Percentiles rank a stretch among this genome's conserved stretches.
phyloP scores from a whole-genome alignment of 495 filamentous ascomycete species.

The Bryoglossum gracile region DNA sequence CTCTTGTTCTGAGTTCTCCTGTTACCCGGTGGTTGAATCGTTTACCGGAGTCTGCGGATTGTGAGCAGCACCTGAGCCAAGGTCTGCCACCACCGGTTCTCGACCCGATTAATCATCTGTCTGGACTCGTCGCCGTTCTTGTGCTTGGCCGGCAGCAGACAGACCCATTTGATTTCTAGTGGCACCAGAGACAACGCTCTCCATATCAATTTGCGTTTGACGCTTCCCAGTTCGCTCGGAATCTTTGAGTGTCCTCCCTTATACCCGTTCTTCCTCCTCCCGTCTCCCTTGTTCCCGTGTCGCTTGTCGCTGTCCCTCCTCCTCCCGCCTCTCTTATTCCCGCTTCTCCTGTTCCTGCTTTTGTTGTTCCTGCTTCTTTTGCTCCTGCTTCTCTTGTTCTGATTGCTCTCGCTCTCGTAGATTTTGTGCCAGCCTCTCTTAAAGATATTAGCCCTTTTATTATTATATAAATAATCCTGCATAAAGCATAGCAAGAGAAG shows the following conservation, averaged over 20 bases:
- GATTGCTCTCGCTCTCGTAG: neutral
- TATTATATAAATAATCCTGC: neutral
- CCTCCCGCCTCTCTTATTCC: slow-evolving; percentile 6
- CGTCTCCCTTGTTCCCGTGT: slow-evolving; percentile 5
- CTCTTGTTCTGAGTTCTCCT: slow-evolving; percentile 2
- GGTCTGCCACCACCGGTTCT: no score
- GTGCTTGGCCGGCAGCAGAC: neutral
- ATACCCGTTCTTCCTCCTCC: neutral
- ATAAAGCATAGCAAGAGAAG: neutral
- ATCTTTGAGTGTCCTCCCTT: slow-evolving; percentile 4
- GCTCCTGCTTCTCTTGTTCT: neutral
- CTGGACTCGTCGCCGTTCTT: no score
- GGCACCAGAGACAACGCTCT: no score
- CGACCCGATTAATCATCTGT: no score
- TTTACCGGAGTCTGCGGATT: no score
- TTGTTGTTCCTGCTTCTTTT: slow-evolving; percentile 3
- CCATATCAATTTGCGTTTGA: no score
- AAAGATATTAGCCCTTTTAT: no score
- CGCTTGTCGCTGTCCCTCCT: slow-evolving; percentile 3
- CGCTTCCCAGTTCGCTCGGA: slow-evolving; percentile 6
- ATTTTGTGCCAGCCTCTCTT: neutral
- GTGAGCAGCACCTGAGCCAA: no score
- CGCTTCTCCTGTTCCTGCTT: slow-evolving; percentile 2
- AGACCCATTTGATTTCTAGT: neutral
- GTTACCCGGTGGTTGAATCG: no score